phyloP scores from a whole-genome alignment of 192 early-diverging fungal genomes.

The Podila verticillata region DNA sequence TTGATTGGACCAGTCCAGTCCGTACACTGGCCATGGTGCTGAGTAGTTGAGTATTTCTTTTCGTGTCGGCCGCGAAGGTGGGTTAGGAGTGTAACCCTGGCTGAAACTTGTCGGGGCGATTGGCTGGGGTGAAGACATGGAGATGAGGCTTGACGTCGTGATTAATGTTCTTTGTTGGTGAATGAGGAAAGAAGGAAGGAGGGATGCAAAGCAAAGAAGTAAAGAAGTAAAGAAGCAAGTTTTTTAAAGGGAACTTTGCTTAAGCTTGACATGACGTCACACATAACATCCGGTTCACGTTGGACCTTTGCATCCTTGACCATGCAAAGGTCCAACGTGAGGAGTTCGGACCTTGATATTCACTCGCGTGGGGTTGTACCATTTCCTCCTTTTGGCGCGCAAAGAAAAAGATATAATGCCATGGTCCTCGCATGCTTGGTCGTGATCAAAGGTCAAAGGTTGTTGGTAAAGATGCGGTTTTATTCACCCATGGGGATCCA shows the following conservation, averaged over 20 bases:
- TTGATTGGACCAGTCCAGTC: slow-evolving; percentile 85
- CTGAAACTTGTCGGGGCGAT: slow-evolving; percentile 19
- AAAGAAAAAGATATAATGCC: too few relatives aligned
- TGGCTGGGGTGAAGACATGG: slow-evolving; percentile 30
- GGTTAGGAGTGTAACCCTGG: slow-evolving; percentile 25
- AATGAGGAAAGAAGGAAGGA: not conserved
- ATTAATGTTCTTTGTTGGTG: not conserved
- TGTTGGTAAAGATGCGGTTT: slow-evolving; percentile 1
- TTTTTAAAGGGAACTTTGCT: too few relatives aligned
- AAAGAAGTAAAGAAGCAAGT: too few relatives aligned
- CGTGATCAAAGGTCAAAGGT: not conserved
- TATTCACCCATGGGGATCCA: slow-evolving; percentile 53
- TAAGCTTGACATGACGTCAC: too few relatives aligned
- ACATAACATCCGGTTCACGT: too few relatives aligned
- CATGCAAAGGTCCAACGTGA: too few relatives aligned
- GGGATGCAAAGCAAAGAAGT: not conserved
- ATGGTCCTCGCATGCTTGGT: too few relatives aligned
- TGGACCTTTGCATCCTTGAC: too few relatives aligned
- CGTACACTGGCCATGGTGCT: slow-evolving; percentile 89
- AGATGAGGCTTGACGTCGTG: not conserved
- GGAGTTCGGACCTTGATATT: too few relatives aligned
- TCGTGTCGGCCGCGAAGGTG: slow-evolving; percentile 12
- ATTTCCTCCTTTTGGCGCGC: not conserved
- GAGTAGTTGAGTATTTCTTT: slow-evolving; percentile 87
- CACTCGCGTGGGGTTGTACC: too few relatives aligned